These are phyloP conservation scores for Gentiana macrophylla DNA, from an alignment of 257 asterid genomes.

Conservation along the genomic window DNA sequence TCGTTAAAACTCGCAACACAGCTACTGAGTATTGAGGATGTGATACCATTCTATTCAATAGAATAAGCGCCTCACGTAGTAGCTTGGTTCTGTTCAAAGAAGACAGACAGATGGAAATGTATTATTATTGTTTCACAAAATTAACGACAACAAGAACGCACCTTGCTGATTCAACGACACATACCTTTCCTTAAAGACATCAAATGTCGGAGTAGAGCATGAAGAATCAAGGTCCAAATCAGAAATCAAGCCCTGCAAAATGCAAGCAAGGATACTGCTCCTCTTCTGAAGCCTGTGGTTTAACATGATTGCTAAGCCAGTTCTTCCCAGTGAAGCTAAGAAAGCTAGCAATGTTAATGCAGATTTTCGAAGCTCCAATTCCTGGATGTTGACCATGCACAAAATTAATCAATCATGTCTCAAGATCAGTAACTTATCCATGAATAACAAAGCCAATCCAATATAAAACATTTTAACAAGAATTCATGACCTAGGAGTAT, in stretches of 20 bases:
- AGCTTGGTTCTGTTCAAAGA: conserved; percentile 48
- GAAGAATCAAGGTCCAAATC: conserved; percentile 57
- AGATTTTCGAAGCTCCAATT: conserved; percentile 76
- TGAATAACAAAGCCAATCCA: neutral
- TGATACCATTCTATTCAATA: conserved; percentile 76
- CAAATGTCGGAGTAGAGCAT: conserved; percentile 37
- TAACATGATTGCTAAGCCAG: conserved; percentile 59
- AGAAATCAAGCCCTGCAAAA: conserved; percentile 50
- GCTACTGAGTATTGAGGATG: conserved; percentile 56
- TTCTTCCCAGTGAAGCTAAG: conserved; percentile 64
- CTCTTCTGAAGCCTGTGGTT: conserved; percentile 39
- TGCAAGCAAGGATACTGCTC: conserved; percentile 43
- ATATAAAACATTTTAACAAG: neutral
- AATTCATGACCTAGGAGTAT: neutral
- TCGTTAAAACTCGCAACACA: conserved; percentile 58
- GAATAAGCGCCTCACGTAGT: conserved; percentile 77
- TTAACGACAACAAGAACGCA: too few species aligned
- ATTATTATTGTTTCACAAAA: neutral
- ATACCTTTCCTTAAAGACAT: conserved; percentile 57
- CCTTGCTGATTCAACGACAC: conserved; percentile 3
- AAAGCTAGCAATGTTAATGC: conserved; percentile 68
- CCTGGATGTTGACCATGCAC: conserved; percentile 40
- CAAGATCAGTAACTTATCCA: neutral
- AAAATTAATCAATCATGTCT: neutral
- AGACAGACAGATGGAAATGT: neutral